Evolutionary conservation across 2,329 filamentous ascomycete species (phyloP).

Genomic region (Aspergillus pseudotamarii): DNA sequence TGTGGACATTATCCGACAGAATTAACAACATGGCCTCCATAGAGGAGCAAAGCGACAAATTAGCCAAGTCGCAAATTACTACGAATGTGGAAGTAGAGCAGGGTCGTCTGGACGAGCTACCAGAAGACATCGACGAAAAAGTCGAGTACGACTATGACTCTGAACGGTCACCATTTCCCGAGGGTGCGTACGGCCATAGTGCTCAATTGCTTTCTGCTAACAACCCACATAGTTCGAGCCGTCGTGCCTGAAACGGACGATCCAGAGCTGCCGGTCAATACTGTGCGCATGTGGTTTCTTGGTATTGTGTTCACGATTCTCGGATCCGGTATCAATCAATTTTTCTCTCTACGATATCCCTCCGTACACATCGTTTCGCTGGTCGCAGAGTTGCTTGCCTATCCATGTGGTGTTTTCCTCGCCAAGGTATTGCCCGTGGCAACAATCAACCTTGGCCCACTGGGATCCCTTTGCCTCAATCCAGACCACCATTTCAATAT

Average conservation of each 20-base stretch:
- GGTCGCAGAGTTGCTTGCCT: constrained; percentile 50
- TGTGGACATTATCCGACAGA: neutral
- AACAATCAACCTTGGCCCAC: constrained; percentile 25
- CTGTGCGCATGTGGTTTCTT: constrained; percentile 46
- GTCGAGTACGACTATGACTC: constrained; percentile 28
- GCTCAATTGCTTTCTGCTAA: neutral
- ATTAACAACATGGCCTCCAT: constrained; percentile 15
- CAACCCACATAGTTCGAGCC: constrained; percentile 21
- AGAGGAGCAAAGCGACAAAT: constrained; percentile 10
- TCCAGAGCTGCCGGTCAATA: constrained; percentile 30
- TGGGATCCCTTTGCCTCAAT: constrained; percentile 36
- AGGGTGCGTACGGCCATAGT: constrained; percentile 16
- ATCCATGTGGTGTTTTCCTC: constrained; percentile 45
- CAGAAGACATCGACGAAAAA: constrained; percentile 12
- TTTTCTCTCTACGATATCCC: constrained; percentile 52
- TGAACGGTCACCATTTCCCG: constrained; percentile 29
- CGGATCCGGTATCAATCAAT: constrained; percentile 52
- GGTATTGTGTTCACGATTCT: constrained; percentile 47
- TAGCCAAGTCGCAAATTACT: constrained; percentile 2
- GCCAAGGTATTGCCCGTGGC: constrained; percentile 44
- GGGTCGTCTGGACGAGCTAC: constrained; percentile 13
- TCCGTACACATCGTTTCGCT: constrained; percentile 50
- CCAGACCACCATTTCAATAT: constrained; percentile 50
- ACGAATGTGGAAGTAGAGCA: constrained; percentile 19
- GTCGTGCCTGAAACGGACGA: constrained; percentile 35